Evolutionary conservation across 139 green algal species (phyloP).

Genomic region (Chlamydomonas urium): DNA sequence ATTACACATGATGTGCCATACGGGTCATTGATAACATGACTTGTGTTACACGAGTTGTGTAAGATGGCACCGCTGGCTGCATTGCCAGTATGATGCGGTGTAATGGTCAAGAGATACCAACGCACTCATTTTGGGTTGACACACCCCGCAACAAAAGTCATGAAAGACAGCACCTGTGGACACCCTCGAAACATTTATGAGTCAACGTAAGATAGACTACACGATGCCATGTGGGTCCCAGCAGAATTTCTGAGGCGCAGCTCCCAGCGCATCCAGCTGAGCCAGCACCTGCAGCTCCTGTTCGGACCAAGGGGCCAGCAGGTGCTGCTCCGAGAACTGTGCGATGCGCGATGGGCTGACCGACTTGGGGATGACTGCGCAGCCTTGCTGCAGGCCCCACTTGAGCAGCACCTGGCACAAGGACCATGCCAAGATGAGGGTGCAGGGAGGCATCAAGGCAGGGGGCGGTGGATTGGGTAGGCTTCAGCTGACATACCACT

Average conservation of each 20-base stretch:
- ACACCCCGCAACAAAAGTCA: no score
- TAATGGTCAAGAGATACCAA: no score
- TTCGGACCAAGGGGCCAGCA: constrained; percentile 30
- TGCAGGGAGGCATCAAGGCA: background rate
- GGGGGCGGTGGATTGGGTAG: background rate
- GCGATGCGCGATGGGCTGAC: constrained; percentile 33
- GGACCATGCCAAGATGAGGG: background rate
- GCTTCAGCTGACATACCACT: no score
- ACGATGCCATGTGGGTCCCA: constrained; percentile 57
- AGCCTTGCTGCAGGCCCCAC: constrained; percentile 68
- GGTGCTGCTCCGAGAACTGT: constrained; percentile 23
- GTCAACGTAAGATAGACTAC: no score
- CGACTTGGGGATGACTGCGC: constrained; percentile 77
- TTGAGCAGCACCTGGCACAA: constrained; percentile 62
- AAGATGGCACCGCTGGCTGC: no score
- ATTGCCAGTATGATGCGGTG: no score
- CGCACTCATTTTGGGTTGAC: no score
- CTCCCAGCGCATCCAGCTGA: constrained; percentile 46
- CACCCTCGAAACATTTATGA: no score
- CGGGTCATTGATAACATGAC: no score
- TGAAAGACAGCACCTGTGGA: no score
- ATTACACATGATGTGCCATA: no score
- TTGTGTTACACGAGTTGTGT: no score
- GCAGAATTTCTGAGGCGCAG: constrained; percentile 62
- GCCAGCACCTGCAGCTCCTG: constrained; percentile 30